Base-by-base conservation (phyloP, 2,329 filamentous ascomycete genomes). In the Colletotrichum tanaceti region DNA sequence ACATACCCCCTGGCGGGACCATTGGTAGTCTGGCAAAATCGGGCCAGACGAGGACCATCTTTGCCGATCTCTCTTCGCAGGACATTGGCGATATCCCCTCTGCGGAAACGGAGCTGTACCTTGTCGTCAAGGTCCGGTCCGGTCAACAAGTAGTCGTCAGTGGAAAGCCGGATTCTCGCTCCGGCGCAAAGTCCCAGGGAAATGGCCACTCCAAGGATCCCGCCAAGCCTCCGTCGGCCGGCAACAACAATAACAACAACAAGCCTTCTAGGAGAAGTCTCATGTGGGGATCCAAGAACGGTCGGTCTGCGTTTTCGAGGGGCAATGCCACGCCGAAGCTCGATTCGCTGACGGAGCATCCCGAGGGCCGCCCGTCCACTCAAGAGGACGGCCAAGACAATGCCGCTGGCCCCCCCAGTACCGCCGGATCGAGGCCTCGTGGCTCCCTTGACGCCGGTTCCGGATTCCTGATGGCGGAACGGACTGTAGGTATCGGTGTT, bases 61-160 rank as follows among this genome's bases (percentile, higher is more conserved):
- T 98, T 73, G 90, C 93, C 3, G 94, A 98, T 74, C 83, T 99
- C 20, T 93, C 90, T 46, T 87, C 92, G 0, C 87, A 90, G 57
- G 94, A 98, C 74, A 85, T 90, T 67, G 89, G 89, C 28, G 88
- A 90, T 57, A 78, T 82, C 1, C 82, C 86, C 1, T 84, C 90
- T 3, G 85, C 88, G 10, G 91, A 91, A 55, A 88, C 88, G 4
- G 91, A 93, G 59, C 81, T 98, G 22, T 98, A 92, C 76, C 85
- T 99, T 1, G 90, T 98, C 4, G 91, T 96, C 71, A 93, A 92
- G 74, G 87, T 98, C 9, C 86, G 93, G 57, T 86, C 89, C 3
- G 79, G 83, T 0, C 85, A 88, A 66, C 85, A 86, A 55, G 79
- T 89, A 5, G 70, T 80, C 14, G 72, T 77, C 6, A 65, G 70